Conservation (phyloP, 257 asterid species). For the Fraxinus americana region DNA sequence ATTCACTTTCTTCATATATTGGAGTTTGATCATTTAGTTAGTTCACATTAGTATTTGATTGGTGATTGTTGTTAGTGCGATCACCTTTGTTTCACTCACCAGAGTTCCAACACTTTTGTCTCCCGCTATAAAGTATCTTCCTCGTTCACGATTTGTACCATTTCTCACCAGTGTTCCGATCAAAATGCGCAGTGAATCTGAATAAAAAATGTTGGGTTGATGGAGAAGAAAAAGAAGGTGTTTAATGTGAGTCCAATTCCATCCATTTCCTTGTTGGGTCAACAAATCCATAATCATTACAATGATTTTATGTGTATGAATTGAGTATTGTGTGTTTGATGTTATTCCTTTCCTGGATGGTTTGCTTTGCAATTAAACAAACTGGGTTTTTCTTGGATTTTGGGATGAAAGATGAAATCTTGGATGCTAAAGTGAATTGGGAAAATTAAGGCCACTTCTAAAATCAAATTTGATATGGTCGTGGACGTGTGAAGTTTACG, state of each 20-base stretch:
- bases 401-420: not conserved
- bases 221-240: not conserved
- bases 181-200: not conserved
- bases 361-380: not conserved
- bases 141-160: too few species aligned
- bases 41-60: too few species aligned
- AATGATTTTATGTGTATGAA: not conserved
- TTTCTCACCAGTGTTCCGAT: too few species aligned
- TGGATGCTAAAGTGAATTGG: not conserved
- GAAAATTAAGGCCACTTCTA: too few species aligned
- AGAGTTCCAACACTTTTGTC: too few species aligned
- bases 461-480: too few species aligned
- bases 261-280: not conserved
- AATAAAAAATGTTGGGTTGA: not conserved
- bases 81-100: too few species aligned
- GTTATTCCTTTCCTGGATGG: not conserved
- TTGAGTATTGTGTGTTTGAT: not conserved
- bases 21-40: too few species aligned
- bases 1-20: too few species aligned
- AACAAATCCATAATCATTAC: not conserved
- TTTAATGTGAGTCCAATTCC: not conserved
- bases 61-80: not conserved
- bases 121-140: too few species aligned
- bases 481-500: too few species aligned
- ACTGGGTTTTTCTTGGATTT: not conserved